phyloP scores from a whole-genome alignment of 1,284 basidiomycete species.

The Coniferiporia sulphurascens region DNA sequence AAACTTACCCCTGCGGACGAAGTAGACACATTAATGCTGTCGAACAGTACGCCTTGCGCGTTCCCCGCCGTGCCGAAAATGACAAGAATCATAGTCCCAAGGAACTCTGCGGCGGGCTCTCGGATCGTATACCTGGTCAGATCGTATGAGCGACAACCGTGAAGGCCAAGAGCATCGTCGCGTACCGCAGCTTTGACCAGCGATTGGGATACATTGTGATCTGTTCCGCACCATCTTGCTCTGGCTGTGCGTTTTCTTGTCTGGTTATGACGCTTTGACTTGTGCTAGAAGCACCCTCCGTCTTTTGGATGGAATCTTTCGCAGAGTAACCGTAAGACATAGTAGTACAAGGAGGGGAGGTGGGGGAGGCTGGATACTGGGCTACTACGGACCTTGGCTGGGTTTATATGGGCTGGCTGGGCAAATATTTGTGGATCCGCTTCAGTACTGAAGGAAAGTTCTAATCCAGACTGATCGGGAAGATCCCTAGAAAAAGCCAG shows the following conservation, averaged over 20 bases:
- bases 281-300: background rate
- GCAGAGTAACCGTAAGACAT: background rate
- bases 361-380: background rate
- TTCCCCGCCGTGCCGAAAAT: conserved; percentile 62
- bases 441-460: background rate
- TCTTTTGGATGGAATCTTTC: background rate
- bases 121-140: conserved; percentile 38
- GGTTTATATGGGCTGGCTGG: background rate
- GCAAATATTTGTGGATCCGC: no score
- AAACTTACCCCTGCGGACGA: conserved; percentile 57
- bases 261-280: background rate
- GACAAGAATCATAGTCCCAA: conserved; percentile 62
- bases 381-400: background rate
- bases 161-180: background rate
- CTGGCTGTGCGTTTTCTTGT: background rate
- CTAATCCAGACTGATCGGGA: background rate
- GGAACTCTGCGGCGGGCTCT: conserved; percentile 65
- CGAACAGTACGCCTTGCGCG: conserved; percentile 58
- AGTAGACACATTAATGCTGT: conserved; percentile 44
- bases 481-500: no score
- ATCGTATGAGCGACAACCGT: background rate
- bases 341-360: background rate
- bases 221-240: background rate
- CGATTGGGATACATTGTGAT: conserved; percentile 9
- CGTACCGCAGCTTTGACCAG: conserved; percentile 15